A percentile compares a stretch with the other conserved stretches of the same genome.
These are phyloP conservation scores for Xylariaceae sp. DNA, from an alignment of 2,329 filamentous ascomycete species.

Conservation along the genomic window DNA sequence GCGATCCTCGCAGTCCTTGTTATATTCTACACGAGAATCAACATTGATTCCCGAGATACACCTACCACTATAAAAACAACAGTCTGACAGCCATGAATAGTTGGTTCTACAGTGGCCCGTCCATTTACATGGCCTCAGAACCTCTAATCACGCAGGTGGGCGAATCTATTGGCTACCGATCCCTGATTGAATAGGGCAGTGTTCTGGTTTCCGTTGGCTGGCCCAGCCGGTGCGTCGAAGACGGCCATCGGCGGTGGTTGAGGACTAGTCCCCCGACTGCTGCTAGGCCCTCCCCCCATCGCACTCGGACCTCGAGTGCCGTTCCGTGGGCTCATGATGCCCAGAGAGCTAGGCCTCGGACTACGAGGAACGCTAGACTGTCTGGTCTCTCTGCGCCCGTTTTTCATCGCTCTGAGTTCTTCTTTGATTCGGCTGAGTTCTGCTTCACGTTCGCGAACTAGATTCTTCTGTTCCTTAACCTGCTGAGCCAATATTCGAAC, in stretches of 20 bases:
- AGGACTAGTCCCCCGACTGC: constrained; percentile 28
- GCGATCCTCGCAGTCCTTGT: no score
- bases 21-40: no score
- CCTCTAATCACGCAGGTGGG: constrained; percentile 38
- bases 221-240: constrained; percentile 5
- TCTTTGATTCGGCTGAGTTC: constrained; percentile 47
- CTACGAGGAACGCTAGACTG: constrained; percentile 55
- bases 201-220: constrained; percentile 34
- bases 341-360: constrained; percentile 42
- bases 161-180: constrained; percentile 33
- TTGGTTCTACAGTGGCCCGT: neutral
- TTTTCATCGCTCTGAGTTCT: constrained; percentile 46
- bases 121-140: constrained; percentile 1
- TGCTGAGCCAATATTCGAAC: constrained; percentile 36
- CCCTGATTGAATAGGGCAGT: constrained; percentile 25
- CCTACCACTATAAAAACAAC: neutral
- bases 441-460: constrained; percentile 48
- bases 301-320: constrained; percentile 31
- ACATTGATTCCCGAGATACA: no score
- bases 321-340: constrained; percentile 49
- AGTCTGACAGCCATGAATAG: neutral
- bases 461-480: constrained; percentile 40
- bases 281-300: constrained; percentile 33
- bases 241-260: constrained; percentile 13
- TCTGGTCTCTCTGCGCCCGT: constrained; percentile 52